These are phyloP conservation scores for Roridomyces roridus DNA, from an alignment of 768 basidiomycete genomes.

Conservation along the genomic window DNA sequence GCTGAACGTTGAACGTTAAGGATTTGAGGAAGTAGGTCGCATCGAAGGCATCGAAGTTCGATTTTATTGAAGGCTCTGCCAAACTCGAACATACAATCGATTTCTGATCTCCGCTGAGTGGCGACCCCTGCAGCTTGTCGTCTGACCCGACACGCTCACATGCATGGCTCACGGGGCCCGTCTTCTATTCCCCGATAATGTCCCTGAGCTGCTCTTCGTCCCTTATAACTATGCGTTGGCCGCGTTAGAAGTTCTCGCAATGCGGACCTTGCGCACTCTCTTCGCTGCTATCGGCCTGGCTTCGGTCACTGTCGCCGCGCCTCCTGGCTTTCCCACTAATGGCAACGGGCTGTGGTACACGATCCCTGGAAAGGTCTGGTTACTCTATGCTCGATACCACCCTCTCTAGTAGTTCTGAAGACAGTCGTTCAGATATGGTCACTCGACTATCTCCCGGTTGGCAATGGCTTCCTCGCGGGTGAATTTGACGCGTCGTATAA, in stretches of 20 bases:
- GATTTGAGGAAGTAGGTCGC: no score
- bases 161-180: not conserved
- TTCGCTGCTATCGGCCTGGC: not conserved
- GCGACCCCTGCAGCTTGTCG: no score
- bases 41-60: no score
- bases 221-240: not conserved
- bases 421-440: no score
- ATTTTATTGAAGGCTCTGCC: no score
- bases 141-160: not conserved
- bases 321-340: conserved; percentile 63
- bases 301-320: conserved; percentile 26
- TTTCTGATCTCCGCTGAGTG: no score
- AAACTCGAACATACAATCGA: no score
- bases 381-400: no score
- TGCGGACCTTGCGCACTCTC: conserved; percentile 5
- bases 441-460: conserved; percentile 68
- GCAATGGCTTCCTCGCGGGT: conserved; percentile 78
- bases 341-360: conserved; percentile 83
- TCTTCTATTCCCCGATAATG: conserved; percentile 11
- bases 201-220: not conserved
- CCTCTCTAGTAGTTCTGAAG: no score
- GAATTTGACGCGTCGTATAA: not conserved
- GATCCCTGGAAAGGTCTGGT: conserved; percentile 59
- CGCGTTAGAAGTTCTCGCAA: not conserved
- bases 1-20: no score